A percentile compares a stretch with the other conserved stretches of the same genome.
Evolutionary conservation across 805 yeast genomes (phyloP).

Genomic region (Lachancea thermotolerans): DNA sequence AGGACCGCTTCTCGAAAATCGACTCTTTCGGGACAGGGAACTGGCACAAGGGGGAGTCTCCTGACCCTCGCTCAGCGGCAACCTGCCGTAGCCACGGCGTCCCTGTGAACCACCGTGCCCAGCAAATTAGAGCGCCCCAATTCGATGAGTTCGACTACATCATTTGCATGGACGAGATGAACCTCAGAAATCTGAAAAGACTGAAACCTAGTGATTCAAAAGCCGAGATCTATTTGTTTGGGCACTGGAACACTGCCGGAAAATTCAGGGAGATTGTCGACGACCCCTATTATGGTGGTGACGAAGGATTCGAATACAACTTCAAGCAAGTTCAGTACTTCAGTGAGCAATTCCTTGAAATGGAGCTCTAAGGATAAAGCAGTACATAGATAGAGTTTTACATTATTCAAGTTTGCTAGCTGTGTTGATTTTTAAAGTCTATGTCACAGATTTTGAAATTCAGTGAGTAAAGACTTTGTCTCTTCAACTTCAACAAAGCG

Average conservation of each 20-base stretch:
- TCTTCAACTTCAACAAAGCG: too few species aligned
- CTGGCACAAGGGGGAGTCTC: slow-evolving; percentile 75
- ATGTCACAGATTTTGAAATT: too few species aligned
- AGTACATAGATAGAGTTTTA: neutral
- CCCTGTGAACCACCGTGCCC: slow-evolving; percentile 68
- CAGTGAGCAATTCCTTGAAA: slow-evolving; percentile 58
- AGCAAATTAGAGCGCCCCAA: slow-evolving; percentile 49
- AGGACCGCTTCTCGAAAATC: slow-evolving; percentile 42
- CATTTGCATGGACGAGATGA: slow-evolving; percentile 65
- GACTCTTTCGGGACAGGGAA: slow-evolving; percentile 90
- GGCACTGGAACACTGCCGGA: slow-evolving; percentile 63
- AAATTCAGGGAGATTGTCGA: slow-evolving; percentile 54
- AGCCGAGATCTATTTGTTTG: slow-evolving; percentile 59
- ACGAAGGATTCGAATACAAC: slow-evolving; percentile 72
- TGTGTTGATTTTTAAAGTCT: too few species aligned
- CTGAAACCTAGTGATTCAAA: slow-evolving; percentile 45
- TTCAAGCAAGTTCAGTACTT: slow-evolving; percentile 71
- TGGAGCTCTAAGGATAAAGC: slow-evolving; percentile 32
- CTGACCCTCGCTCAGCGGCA: slow-evolving; percentile 66
- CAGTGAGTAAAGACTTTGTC: too few species aligned
- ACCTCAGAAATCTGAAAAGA: slow-evolving; percentile 43
- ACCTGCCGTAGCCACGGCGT: slow-evolving; percentile 68
- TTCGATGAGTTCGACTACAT: slow-evolving; percentile 58
- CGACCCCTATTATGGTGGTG: slow-evolving; percentile 92
- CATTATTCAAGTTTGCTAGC: too few species aligned